Conservation (phyloP, 345 rosid species). For the Microthlaspi erraticum region DNA sequence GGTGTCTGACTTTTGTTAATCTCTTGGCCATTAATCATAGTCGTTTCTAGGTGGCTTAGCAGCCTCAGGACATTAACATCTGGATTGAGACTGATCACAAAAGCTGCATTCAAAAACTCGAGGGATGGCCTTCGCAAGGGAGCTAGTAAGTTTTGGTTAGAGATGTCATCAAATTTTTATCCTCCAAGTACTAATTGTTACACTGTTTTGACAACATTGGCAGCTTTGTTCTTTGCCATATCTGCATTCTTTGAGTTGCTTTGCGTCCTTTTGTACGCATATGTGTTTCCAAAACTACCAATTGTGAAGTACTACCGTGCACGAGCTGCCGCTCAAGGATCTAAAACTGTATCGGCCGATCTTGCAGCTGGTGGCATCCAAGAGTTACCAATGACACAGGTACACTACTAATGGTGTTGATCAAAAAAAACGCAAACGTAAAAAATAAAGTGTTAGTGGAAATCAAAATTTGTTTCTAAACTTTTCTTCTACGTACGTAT, state of each 20-base stretch:
- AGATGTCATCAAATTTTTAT: not conserved
- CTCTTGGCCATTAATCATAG: slow-evolving; percentile 33
- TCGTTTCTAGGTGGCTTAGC: slow-evolving; percentile 82
- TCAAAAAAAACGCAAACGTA: not conserved
- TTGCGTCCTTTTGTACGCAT: slow-evolving; percentile 62
- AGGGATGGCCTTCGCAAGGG: slow-evolving; percentile 79
- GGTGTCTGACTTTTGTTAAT: slow-evolving; percentile 9
- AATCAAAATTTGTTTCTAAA: too few relatives aligned
- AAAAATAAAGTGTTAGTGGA: too few relatives aligned
- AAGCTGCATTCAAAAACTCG: slow-evolving; percentile 64
- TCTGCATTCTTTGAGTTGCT: slow-evolving; percentile 60
- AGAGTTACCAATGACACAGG: slow-evolving; percentile 15
- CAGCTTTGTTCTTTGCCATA: slow-evolving; percentile 69
- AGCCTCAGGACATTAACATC: slow-evolving; percentile 82
- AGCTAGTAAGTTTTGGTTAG: slow-evolving; percentile 52
- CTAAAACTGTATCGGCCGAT: slow-evolving; percentile 72
- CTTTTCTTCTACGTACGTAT: too few relatives aligned
- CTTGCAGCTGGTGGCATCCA: slow-evolving; percentile 82
- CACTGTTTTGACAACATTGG: slow-evolving; percentile 4
- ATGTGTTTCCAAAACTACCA: slow-evolving; percentile 61
- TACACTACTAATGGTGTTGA: not conserved
- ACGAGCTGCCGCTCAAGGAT: slow-evolving; percentile 76
- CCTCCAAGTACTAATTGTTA: not conserved
- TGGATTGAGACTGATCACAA: slow-evolving; percentile 65
- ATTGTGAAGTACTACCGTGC: slow-evolving; percentile 70